Evolutionary conservation across 2,329 filamentous ascomycete genomes (phyloP), one percentile per base, ranked within the genome.

Genomic region (Ambrosiella cleistominuta): DNA sequence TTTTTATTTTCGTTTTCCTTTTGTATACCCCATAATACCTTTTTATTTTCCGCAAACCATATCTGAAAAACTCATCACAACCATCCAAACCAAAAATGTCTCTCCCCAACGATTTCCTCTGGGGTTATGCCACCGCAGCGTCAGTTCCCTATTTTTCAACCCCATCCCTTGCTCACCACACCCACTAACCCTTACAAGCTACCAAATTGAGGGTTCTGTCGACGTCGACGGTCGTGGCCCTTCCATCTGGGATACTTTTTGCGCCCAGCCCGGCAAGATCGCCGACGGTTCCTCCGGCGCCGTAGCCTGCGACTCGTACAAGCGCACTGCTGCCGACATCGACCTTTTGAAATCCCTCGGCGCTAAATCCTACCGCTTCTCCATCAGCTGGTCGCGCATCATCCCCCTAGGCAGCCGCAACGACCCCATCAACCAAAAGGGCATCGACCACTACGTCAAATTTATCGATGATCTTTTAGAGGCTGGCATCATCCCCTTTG

Each of bases 171-270:
- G 7, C n/a, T n/a, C 13, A 36, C 36, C 9, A 37, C 4, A 37
- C 1, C 35, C 8, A 44, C 15, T 57, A 52, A 55, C 55, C n/a
- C 17, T 27, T 54, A 39, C 57, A 42, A 93, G 88, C 67, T 94
- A 93, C 74, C 88, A 95, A 69, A 86, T 95, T 64, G 88, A 95
- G 74, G 88, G 88, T 60, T 82, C 81, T 53, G 74, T 77, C 44
- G 74, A 84, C 53, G 79, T 83, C 66, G 88, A 91, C 67, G 88
- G 88, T 63, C 85, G 88, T 63, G 85, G 80, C 19, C 82, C 86
- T 57, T 88, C 85, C 62, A 93, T 94, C 69, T 94, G 88, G 88
- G 88, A 95, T 71, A 83, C 79, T n/a, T 94, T 94, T 73, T 90
- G 85, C 71, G 79, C 79, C 62, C 83, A 81, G 57, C 82, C 85